Base-by-base conservation (phyloP, 495 filamentous ascomycete species). In the Thozetella sp. region DNA sequence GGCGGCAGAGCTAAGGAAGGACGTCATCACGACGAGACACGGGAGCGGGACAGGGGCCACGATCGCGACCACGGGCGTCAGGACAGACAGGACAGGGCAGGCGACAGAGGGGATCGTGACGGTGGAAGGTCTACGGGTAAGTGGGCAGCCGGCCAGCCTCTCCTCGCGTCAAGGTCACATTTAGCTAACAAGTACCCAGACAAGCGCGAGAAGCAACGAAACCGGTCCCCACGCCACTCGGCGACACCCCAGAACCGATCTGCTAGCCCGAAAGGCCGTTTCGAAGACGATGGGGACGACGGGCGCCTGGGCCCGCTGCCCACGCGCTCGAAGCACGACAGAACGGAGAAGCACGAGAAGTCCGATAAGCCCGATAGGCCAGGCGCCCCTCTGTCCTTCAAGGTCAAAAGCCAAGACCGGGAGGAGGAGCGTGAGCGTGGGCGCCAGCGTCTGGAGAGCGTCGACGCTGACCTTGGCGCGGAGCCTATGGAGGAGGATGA, bases 401-500 rank as follows among this genome's bases (percentile, higher is more conserved):
- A 69, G 53, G 76, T 72, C 25, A 72, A 67, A 37, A 53, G 64
- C 23, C 67, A 76, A 10, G 72, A 74, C 9, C 67, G 65, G 58
- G 52, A 46, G 57, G 61, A 59, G 22, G 61, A 61, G 6, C 27
- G 61, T 51, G 60, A 71, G 25, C 52, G 67, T 45, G 55, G 67
- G 2, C 55, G 66, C 15, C 50, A 53, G 4, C 37, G 62, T 9
- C 37, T 48, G 45, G 64, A 55, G 2, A 51, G 59, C 1, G 73
- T 78, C 51, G 79, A 74, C 59, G 63, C 53, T 26, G 78, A 62
- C 51, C 76, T 11, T 4, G 43, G n/a, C n/a, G 43, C 43, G 9
- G 43, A 48, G 9, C 9, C 59, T 1, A 77, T 80, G 70, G 79
- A 84, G 17, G 73, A 81, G 48, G 82, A 80, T 30, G 76, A 67